phyloP scores from a whole-genome alignment of 345 rosid species.

The Corchorus olitorius region DNA sequence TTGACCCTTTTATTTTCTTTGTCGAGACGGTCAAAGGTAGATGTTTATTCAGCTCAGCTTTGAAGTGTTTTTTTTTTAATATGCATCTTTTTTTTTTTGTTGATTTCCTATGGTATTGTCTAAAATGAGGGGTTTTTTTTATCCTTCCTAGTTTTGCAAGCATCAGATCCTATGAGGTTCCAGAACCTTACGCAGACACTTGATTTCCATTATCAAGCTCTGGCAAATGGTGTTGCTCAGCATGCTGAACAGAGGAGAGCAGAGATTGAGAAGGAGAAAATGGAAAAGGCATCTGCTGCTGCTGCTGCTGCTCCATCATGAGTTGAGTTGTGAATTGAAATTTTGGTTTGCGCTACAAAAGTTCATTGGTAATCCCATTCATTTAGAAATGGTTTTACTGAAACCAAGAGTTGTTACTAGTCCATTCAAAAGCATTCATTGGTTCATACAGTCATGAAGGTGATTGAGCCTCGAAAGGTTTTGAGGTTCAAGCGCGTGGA shows the following conservation, averaged over 20 bases:
- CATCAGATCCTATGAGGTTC: constrained; percentile 71
- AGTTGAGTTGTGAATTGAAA: constrained; percentile 13
- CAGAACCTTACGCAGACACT: constrained; percentile 82
- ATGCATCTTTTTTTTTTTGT: neutral
- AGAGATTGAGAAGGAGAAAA: constrained; percentile 88
- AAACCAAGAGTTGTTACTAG: constrained; percentile 21
- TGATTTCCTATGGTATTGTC: neutral
- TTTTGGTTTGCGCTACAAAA: constrained; percentile 23
- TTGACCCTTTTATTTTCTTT: constrained; percentile 93
- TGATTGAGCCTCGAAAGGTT: constrained; percentile 7
- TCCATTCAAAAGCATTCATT: constrained; percentile 25
- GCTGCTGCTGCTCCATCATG: constrained; percentile 44
- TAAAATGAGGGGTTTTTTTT: neutral
- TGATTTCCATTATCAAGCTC: constrained; percentile 82
- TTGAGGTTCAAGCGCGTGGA: constrained; percentile 13
- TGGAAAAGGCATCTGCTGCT: constrained; percentile 64
- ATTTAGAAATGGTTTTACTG: constrained; percentile 22
- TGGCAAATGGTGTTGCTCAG: constrained; percentile 86
- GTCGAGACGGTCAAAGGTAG: constrained; percentile 87
- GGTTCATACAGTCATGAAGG: constrained; percentile 26
- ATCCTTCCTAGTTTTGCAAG: constrained; percentile 61
- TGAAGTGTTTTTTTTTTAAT: neutral
- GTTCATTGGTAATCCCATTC: constrained; percentile 28
- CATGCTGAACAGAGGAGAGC: constrained; percentile 93
- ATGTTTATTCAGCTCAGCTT: neutral